phyloP scores from a whole-genome alignment of 2,329 filamentous ascomycete genomes.

The Neopestalotiopsis rosae region DNA sequence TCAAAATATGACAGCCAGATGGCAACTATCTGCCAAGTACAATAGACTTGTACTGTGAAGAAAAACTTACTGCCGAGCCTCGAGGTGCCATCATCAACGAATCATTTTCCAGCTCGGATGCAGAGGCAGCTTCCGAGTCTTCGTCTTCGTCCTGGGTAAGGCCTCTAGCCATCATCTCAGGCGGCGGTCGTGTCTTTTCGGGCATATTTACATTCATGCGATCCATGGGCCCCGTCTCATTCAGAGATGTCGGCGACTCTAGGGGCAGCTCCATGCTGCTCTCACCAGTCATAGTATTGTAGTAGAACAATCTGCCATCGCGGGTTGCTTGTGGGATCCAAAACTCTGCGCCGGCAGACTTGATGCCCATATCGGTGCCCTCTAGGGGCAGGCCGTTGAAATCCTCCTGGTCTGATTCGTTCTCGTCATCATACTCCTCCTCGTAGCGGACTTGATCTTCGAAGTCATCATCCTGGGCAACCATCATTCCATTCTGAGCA shows the following conservation, averaged over 20 bases:
- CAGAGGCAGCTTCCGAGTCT: conserved; percentile 83
- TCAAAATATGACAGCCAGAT: conserved; percentile 17
- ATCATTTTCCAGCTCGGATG: conserved; percentile 83
- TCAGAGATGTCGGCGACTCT: conserved; percentile 81
- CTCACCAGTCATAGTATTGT: conserved; percentile 96
- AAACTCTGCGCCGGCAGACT: conserved; percentile 89
- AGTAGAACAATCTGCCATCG: conserved; percentile 93
- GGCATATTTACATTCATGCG: conserved; percentile 88
- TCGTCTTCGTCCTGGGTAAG: conserved; percentile 86
- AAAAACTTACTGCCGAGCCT: conserved; percentile 67
- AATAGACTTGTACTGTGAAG: conserved; percentile 2
- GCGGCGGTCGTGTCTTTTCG: conserved; percentile 86
- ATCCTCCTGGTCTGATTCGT: conserved; percentile 67
- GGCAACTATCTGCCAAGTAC: background rate
- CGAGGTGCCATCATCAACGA: conserved; percentile 72
- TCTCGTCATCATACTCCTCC: conserved; percentile 70
- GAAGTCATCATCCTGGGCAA: conserved; percentile 65
- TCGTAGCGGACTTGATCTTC: conserved; percentile 70
- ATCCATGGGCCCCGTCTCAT: conserved; percentile 86
- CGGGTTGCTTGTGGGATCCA: conserved; percentile 98
- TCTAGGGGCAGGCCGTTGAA: conserved; percentile 70
- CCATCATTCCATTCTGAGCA: conserved; percentile 58
- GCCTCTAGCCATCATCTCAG: conserved; percentile 88
- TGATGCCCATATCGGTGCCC: conserved; percentile 60
- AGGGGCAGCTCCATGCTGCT: conserved; percentile 94